A percentile compares a stretch with the other conserved stretches of the same genome.
These are phyloP conservation scores for Nemania sp. DNA, from an alignment of 2,329 filamentous ascomycete species.

Conservation along the genomic window DNA sequence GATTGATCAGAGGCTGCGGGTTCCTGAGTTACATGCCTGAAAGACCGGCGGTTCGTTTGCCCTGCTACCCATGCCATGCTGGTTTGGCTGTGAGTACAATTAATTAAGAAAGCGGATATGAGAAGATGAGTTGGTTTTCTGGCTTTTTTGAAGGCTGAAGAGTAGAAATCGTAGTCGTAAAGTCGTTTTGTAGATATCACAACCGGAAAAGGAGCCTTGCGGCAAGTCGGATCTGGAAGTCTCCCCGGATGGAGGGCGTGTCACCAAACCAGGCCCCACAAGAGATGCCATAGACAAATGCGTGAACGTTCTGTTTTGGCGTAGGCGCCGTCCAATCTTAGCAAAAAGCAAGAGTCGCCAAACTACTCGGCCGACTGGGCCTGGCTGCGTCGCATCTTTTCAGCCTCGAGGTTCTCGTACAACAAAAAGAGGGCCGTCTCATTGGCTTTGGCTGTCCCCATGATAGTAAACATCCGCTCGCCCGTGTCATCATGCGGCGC, in stretches of 20 bases:
- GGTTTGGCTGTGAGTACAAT: constrained; percentile 31
- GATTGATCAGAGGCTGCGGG: constrained; percentile 14
- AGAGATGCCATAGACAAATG: constrained; percentile 45
- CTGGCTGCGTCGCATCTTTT: constrained; percentile 97
- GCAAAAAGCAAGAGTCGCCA: constrained; percentile 8
- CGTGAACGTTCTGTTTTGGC: constrained; percentile 40
- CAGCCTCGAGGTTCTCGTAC: constrained; percentile 98
- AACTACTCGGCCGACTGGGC: constrained; percentile 59
- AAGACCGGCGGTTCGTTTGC: constrained; percentile 27
- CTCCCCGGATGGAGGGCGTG: constrained; percentile 51
- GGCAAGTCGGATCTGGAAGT: constrained; percentile 65
- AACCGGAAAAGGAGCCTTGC: constrained; percentile 58
- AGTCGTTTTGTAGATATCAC: constrained; percentile 51
- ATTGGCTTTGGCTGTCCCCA: constrained; percentile 90
- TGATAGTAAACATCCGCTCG: constrained; percentile 99
- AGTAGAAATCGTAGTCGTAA: constrained; percentile 44
- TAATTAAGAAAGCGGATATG: constrained; percentile 39
- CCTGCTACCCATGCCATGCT: constrained; percentile 34
- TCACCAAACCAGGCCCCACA: constrained; percentile 55
- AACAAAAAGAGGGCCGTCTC: constrained; percentile 94
- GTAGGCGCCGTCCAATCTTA: constrained; percentile 31
- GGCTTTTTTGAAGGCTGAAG: constrained; percentile 30
- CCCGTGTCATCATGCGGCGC: constrained; percentile 95
- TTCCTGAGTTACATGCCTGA: constrained; percentile 23
- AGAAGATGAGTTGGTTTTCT: constrained; percentile 36